Evolutionary conservation across 345 rosid species (phyloP).

Genomic region (Melaleuca quinquenervia): DNA sequence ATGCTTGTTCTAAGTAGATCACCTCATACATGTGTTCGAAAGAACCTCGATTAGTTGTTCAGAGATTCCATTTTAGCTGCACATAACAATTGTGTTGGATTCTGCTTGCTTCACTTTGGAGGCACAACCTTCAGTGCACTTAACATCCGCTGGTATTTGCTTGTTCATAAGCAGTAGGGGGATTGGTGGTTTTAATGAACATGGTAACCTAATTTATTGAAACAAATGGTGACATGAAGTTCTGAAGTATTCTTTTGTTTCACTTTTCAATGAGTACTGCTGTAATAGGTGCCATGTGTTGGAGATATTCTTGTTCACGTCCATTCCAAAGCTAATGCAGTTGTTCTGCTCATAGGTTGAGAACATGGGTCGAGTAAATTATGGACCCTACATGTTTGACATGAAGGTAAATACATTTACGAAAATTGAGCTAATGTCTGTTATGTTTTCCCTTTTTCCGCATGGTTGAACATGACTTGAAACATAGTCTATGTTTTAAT

Average conservation of each 20-base stretch:
- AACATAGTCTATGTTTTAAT: background rate
- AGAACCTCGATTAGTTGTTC: background rate
- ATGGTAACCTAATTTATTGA: background rate
- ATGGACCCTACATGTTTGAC: constrained; percentile 71
- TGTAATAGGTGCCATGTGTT: background rate
- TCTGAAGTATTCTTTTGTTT: background rate
- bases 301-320: background rate
- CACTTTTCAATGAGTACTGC: background rate
- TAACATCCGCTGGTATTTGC: background rate
- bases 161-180: background rate
- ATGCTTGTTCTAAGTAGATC: background rate
- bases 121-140: background rate
- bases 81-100: background rate
- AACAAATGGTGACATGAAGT: background rate
- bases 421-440: background rate
- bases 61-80: background rate
- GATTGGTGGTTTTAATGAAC: background rate
- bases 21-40: background rate
- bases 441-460: background rate
- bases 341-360: constrained; percentile 49
- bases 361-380: constrained; percentile 88
- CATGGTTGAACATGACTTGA: background rate
- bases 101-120: background rate
- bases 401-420: constrained; percentile 39
- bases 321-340: background rate